These are phyloP conservation scores for Dothistroma septosporum DNA, from an alignment of 2,329 filamentous ascomycete genomes.

Conservation along the genomic window DNA sequence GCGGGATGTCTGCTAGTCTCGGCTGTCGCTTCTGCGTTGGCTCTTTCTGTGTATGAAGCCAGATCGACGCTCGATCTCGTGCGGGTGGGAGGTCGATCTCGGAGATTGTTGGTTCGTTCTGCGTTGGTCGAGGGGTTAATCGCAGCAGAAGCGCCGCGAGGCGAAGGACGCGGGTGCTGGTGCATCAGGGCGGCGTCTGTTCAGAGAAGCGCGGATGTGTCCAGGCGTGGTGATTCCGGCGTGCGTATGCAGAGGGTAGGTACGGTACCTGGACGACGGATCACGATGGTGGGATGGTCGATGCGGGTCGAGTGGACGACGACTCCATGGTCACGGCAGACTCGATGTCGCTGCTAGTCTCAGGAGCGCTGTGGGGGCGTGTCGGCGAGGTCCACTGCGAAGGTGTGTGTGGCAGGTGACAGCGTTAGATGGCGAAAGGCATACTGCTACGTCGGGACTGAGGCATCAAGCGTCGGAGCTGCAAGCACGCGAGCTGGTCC, in stretches of 20 bases:
- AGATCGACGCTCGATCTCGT: constrained; percentile 53
- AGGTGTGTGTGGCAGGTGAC: constrained; percentile 15
- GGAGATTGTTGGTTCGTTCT: constrained; percentile 65
- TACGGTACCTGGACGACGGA: constrained; percentile 1
- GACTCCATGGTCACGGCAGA: constrained; percentile 25
- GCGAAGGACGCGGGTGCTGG: constrained; percentile 76
- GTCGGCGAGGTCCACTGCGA: background rate
- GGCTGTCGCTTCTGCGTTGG: constrained; percentile 40
- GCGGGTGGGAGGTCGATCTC: constrained; percentile 56
- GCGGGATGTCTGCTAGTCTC: constrained; percentile 41
- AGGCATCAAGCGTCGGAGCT: constrained; percentile 16
- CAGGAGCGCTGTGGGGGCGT: background rate
- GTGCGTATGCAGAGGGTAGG: background rate
- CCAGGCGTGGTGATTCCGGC: background rate
- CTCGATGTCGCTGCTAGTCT: constrained; percentile 14
- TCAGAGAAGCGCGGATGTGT: background rate
- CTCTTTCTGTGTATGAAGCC: constrained; percentile 47
- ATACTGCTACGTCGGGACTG: constrained; percentile 12
- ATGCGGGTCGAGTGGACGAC: constrained; percentile 12
- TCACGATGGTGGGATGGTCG: constrained; percentile 18
- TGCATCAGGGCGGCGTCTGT: constrained; percentile 60
- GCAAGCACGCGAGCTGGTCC: constrained; percentile 17
- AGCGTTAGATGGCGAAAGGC: constrained; percentile 15
- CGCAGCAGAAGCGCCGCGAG: constrained; percentile 68
- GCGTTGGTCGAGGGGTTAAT: constrained; percentile 69